Conservation (phyloP, 441 rosid genomes). For the Erodium texanum region DNA sequence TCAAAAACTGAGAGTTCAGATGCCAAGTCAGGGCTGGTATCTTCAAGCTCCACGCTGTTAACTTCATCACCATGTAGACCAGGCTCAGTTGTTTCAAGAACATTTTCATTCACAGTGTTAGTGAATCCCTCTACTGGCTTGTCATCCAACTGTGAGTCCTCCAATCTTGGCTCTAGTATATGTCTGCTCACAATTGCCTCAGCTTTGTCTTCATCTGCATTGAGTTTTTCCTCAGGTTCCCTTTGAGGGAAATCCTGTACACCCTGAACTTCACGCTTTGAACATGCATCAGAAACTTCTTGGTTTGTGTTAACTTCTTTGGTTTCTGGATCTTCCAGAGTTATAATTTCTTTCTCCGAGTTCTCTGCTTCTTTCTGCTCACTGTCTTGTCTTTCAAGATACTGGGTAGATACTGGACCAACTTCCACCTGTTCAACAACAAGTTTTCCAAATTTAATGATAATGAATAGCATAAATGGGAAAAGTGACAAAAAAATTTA, state of each 20-base stretch:
- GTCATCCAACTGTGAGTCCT: neutral
- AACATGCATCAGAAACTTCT: conserved; percentile 1
- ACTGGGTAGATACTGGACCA: conserved; percentile 7
- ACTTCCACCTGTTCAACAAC: conserved; percentile 30
- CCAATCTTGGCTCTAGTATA: conserved; percentile 1
- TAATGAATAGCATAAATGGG: conserved; percentile 12
- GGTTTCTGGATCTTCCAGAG: conserved; percentile 5
- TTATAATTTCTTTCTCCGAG: conserved; percentile 5
- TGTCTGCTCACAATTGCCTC: neutral
- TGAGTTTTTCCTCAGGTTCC: neutral
- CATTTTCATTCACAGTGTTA: neutral
- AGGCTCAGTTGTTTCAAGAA: conserved; percentile 11
- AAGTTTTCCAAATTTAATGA: conserved; percentile 5
- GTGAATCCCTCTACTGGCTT: neutral
- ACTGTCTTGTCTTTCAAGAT: conserved; percentile 14
- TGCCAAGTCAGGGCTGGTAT: neutral
- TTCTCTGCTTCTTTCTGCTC: conserved; percentile 21
- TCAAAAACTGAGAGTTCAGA: conserved; percentile 10
- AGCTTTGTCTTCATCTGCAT: conserved; percentile 1
- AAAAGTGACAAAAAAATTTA: neutral
- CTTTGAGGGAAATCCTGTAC: neutral
- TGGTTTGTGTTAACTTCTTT: conserved; percentile 1
- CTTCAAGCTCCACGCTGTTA: neutral
- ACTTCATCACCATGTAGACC: neutral
- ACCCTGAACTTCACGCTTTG: neutral